Evolutionary conservation across 2,329 filamentous ascomycete genomes (phyloP).

Genomic region (Thyridium curvatum): DNA sequence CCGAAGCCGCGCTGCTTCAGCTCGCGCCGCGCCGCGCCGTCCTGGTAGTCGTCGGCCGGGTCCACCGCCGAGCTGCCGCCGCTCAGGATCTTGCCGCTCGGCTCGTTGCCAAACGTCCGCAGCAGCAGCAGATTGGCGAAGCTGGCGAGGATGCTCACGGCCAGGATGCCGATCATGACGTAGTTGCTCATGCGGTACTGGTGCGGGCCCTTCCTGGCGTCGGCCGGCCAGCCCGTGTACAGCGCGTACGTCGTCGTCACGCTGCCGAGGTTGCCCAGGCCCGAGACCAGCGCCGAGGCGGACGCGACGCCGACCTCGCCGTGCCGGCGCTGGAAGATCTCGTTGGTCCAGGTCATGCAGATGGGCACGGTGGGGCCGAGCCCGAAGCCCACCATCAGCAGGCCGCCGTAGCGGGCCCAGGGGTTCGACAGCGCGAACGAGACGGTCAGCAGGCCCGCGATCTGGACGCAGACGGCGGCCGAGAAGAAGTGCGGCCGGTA

Average conservation of each 20-base stretch:
- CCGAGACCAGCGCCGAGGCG: slow-evolving; percentile 78
- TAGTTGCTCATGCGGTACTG: slow-evolving; percentile 80
- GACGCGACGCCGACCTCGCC: slow-evolving; percentile 88
- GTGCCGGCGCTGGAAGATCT: slow-evolving; percentile 84
- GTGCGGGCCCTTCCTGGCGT: slow-evolving; percentile 59
- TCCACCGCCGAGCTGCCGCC: slow-evolving; percentile 27
- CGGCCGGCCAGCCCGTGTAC: slow-evolving; percentile 79
- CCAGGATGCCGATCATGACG: slow-evolving; percentile 81
- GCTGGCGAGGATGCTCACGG: slow-evolving; percentile 68
- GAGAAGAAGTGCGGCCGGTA: slow-evolving; percentile 78
- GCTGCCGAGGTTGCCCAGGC: slow-evolving; percentile 79
- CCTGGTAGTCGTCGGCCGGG: slow-evolving; percentile 40
- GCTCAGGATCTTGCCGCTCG: slow-evolving; percentile 36
- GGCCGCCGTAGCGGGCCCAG: slow-evolving; percentile 81
- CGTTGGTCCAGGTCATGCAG: slow-evolving; percentile 89
- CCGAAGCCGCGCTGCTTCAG: slow-evolving; percentile 51
- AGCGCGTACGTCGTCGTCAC: slow-evolving; percentile 85
- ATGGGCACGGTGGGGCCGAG: slow-evolving; percentile 87
- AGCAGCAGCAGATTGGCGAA: slow-evolving; percentile 63
- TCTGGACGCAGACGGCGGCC: slow-evolving; percentile 69
- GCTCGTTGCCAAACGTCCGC: slow-evolving; percentile 48
- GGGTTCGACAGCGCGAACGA: slow-evolving; percentile 66
- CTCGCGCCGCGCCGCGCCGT: slow-evolving; percentile 56
- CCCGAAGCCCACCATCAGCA: slow-evolving; percentile 86
- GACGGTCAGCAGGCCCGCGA: slow-evolving; percentile 70